Percentiles rank a stretch among this genome's conserved stretches.
These are phyloP conservation scores for Allantophomopsis cytisporea DNA, from an alignment of 2,329 filamentous ascomycete species.

Conservation along the genomic window DNA sequence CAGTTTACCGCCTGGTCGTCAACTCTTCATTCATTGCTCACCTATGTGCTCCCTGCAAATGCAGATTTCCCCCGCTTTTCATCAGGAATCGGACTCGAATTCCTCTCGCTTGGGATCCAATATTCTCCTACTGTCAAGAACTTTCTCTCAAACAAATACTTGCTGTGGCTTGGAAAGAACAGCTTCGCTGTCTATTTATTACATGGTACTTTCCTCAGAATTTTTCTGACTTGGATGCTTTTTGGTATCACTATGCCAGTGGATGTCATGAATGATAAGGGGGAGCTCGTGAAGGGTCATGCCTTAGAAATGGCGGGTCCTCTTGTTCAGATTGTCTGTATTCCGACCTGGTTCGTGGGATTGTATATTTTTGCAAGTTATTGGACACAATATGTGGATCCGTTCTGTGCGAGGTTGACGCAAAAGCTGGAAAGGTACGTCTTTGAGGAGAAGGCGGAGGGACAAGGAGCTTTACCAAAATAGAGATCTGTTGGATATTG, in stretches of 20 bases:
- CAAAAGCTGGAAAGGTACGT: constrained; percentile 19
- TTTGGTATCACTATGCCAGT: constrained; percentile 28
- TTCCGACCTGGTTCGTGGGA: constrained; percentile 29
- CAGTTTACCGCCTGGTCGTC: constrained; percentile 40
- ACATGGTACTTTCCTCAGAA: constrained; percentile 46
- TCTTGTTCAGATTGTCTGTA: constrained; percentile 22
- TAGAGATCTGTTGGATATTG: too few species aligned
- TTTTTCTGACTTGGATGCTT: constrained; percentile 44
- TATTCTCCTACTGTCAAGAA: constrained; percentile 36
- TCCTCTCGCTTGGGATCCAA: constrained; percentile 35
- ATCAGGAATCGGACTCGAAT: constrained; percentile 31
- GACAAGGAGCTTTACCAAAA: too few species aligned
- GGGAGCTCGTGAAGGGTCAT: constrained; percentile 21
- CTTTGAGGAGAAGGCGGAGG: too few species aligned
- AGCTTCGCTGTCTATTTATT: constrained; percentile 52
- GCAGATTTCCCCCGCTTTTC: constrained; percentile 34
- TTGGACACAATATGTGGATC: constrained; percentile 41
- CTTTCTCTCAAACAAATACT: constrained; percentile 35
- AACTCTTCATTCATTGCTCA: constrained; percentile 20
- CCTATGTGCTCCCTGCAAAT: constrained; percentile 28
- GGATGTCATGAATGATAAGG: constrained; percentile 14
- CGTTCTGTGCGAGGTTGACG: constrained; percentile 30
- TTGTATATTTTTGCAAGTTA: constrained; percentile 30
- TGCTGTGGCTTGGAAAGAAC: constrained; percentile 49
- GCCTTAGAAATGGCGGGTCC: constrained; percentile 21